Conservation (phyloP, 2,329 filamentous ascomycete species). For the Pestalotiopsis sp. region DNA sequence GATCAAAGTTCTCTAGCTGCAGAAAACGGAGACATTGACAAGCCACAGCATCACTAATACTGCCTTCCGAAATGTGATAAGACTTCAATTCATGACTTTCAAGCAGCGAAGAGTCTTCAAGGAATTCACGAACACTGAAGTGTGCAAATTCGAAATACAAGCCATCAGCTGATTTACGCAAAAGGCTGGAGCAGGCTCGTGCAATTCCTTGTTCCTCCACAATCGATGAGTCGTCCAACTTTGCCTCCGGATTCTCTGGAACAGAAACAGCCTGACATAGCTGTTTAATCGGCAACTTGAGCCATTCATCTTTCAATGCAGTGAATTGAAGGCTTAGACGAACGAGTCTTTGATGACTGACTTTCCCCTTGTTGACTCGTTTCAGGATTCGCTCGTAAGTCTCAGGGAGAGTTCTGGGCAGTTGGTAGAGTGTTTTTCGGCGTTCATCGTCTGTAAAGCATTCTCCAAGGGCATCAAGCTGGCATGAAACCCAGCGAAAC, state of each 20-base stretch:
- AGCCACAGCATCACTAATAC: no score
- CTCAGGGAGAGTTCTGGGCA: neutral
- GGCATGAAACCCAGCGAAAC: neutral
- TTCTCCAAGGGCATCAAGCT: neutral
- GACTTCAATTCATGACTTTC: neutral
- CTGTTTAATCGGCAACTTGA: neutral
- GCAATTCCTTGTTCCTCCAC: neutral
- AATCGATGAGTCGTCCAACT: neutral
- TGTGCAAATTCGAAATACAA: neutral
- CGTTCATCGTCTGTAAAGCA: neutral
- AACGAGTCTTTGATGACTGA: neutral
- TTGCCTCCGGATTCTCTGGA: neutral
- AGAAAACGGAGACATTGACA: no score
- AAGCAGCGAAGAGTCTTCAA: neutral
- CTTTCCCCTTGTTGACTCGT: no score
- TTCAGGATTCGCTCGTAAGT: neutral
- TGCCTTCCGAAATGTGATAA: no score
- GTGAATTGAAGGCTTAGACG: neutral
- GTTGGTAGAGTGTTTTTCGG: neutral
- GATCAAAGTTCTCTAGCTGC: no score
- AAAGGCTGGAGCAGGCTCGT: neutral
- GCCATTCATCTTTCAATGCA: neutral
- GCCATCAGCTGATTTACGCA: neutral
- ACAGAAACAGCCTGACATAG: neutral
- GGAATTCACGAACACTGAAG: neutral